phyloP scores from a whole-genome alignment of 345 rosid genomes.

The Arabis hirsuta region DNA sequence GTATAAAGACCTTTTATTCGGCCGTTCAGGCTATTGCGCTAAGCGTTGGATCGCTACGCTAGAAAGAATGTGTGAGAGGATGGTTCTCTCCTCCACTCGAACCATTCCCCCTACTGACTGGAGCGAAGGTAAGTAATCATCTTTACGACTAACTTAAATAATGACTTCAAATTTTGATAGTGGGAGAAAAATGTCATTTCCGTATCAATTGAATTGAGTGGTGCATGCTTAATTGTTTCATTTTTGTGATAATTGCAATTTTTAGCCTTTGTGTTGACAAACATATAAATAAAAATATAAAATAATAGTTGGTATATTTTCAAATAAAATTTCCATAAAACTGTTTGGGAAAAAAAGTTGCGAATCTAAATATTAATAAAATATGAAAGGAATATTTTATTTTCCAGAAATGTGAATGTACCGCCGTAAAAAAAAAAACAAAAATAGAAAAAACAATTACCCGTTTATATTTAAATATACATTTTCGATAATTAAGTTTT shows the following conservation, averaged over 20 bases:
- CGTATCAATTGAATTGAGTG: not conserved
- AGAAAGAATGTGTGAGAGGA: conserved; percentile 67
- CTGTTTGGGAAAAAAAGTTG: not conserved
- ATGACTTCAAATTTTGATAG: not conserved
- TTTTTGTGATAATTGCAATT: not conserved
- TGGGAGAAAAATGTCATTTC: not conserved
- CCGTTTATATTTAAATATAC: not conserved
- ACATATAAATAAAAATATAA: not conserved
- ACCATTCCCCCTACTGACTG: conserved; percentile 32
- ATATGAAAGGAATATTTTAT: not conserved
- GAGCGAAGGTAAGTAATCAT: conserved; percentile 47
- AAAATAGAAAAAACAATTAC: not conserved
- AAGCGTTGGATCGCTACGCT: conserved; percentile 63
- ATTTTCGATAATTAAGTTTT: not conserved
- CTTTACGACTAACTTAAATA: not conserved
- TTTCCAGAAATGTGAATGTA: not conserved
- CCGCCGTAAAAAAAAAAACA: not conserved
- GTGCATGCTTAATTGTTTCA: conserved; percentile 4
- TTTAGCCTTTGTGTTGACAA: not conserved
- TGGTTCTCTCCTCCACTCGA: conserved; percentile 36
- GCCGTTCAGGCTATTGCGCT: conserved; percentile 62
- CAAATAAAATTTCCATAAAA: not conserved
- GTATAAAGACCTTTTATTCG: conserved; percentile 53
- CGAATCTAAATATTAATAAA: not conserved
- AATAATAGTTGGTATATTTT: not conserved